Base-by-base conservation (phyloP, 2,329 filamentous ascomycete genomes). In the Claviceps monticola region DNA sequence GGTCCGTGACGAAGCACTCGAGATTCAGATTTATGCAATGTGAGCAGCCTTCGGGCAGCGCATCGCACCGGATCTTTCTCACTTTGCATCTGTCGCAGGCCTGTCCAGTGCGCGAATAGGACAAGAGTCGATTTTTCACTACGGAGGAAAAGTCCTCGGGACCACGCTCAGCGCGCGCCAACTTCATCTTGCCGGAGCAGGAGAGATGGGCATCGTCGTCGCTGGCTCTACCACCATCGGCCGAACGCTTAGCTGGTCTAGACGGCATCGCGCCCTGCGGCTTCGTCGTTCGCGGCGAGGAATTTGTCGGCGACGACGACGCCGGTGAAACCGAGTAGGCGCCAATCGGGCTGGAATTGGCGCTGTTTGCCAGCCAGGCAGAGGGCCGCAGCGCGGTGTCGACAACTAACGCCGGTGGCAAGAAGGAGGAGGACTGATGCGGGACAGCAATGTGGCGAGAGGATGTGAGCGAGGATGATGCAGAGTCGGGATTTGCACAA, bases 1-100 rank as follows among this genome's bases (percentile, higher is more conserved):
- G 82, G 66, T 95, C 88, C 53, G 88, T 95, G 51, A 89, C 89
- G 68, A 80, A 83, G 69, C 88, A 95, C 62, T 86, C 79, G 59
- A 85, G 80, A 56, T 80, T 82, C 63, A 86, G 85, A 66, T 84
- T 82, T 59, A 80, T 71, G 70, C 88, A 95, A 60, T 87, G 84
- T 55, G 86, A 87, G 69, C 88, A 95, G 56, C 87, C 88, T 58
- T 86, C 83, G 36, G 84, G 80, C 42, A 85, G 74, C 51, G 82
- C 84, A 71, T 94, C 88, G 73, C 88, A 94, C 63, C 86, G 81
- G 60, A 94, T 94, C 69, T 95, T 95, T 59, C 88, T 81, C 66
- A 87, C 84, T 77, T 91, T 93, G 75, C 88, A 94, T 52, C 88
- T 77, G 68, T 94, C 88, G 74, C 88, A 94, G 36, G 88, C 88